A percentile compares a stretch with the other conserved stretches of the same genome.
phyloP scores from a whole-genome alignment of 805 yeast genomes.

The Candida ovalis region DNA sequence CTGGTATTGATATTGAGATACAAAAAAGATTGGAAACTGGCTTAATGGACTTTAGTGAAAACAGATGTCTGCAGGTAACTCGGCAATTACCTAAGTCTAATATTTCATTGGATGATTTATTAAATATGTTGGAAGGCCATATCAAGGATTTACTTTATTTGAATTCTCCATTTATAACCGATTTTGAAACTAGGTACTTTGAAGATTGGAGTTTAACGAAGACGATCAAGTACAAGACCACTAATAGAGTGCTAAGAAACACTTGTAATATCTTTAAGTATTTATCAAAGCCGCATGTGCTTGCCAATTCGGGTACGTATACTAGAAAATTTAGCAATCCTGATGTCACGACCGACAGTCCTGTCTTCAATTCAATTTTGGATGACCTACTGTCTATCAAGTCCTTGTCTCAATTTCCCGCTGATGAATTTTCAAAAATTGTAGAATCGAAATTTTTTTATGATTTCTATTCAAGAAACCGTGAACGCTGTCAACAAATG shows the following conservation, averaged over 20 bases:
- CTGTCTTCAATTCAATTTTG: not conserved
- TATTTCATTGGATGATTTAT: slow-evolving; percentile 8
- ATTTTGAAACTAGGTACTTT: slow-evolving; percentile 8
- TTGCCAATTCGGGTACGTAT: not conserved
- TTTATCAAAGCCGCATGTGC: not conserved
- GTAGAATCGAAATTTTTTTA: slow-evolving; percentile 3
- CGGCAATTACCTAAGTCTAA: slow-evolving; percentile 1
- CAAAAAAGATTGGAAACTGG: not conserved
- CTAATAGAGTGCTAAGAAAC: slow-evolving; percentile 9
- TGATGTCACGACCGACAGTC: not conserved
- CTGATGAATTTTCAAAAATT: not conserved
- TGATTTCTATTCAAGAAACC: slow-evolving; percentile 11
- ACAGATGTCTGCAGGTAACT: slow-evolving; percentile 4
- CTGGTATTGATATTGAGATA: not conserved
- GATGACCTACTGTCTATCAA: slow-evolving; percentile 4
- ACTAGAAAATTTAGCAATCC: not conserved
- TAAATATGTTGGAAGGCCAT: slow-evolving; percentile 10
- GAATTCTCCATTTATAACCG: slow-evolving; percentile 2
- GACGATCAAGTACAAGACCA: slow-evolving; percentile 7
- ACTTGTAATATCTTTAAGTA: slow-evolving; percentile 7
- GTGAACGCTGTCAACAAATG: slow-evolving; percentile 12
- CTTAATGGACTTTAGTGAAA: not conserved
- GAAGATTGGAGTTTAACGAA: slow-evolving; percentile 9
- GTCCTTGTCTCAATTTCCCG: not conserved
- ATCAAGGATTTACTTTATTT: slow-evolving; percentile 11